These are phyloP conservation scores for Edaphochlamys debaryana DNA, from an alignment of 139 green algal species.

Conservation along the genomic window DNA sequence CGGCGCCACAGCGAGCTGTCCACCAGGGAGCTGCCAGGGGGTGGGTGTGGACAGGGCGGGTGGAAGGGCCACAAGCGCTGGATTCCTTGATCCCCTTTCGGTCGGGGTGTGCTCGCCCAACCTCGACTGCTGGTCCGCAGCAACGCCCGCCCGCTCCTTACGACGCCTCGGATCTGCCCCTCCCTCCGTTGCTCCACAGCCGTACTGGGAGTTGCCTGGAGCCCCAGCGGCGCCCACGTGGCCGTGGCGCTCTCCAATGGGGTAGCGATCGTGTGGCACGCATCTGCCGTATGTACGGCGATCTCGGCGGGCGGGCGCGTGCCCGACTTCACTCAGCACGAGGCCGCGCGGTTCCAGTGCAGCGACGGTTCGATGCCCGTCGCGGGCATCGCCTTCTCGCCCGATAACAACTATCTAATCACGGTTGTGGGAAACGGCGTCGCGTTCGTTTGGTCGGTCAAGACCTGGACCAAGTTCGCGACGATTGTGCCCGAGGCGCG, in stretches of 20 bases:
- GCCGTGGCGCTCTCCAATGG: conserved; percentile 22
- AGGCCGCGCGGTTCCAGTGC: neutral
- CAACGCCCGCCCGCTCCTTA: too few species aligned
- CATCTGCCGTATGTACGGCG: neutral
- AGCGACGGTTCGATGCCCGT: neutral
- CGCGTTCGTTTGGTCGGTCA: neutral
- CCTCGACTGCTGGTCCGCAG: too few species aligned
- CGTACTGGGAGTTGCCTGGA: conserved; percentile 7
- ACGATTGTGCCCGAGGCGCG: neutral
- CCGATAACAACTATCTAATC: neutral
- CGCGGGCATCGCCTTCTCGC: neutral
- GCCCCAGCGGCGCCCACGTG: conserved; percentile 6
- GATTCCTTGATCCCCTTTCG: too few species aligned
- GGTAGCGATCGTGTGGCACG: neutral
- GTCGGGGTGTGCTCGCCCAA: too few species aligned
- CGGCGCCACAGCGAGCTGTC: neutral
- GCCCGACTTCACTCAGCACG: neutral
- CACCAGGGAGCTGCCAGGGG: conserved; percentile 1
- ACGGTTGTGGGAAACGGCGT: neutral
- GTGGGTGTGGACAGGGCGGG: conserved; percentile 1
- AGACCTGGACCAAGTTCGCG: neutral
- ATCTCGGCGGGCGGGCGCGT: neutral
- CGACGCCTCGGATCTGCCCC: too few species aligned
- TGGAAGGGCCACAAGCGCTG: too few species aligned
- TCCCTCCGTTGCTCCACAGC: neutral